Conservation (phyloP, 139 green algal species). For the Closterium sp. region DNA sequence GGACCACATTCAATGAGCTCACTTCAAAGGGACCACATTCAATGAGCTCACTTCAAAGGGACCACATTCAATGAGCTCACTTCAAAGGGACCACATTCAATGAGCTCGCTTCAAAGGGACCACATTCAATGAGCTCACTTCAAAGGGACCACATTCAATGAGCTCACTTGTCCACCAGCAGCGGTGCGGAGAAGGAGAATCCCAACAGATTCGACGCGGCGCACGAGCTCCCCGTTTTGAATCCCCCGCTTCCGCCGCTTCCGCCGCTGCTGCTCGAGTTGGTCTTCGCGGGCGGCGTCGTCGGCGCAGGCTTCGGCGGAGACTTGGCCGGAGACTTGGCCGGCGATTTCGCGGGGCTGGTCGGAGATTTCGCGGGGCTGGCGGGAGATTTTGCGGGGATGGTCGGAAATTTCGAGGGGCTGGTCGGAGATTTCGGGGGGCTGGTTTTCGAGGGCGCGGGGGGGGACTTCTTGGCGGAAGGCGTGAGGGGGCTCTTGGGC, state of each 20-base stretch:
- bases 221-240: background rate
- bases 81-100: too few species aligned
- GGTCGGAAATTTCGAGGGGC: background rate
- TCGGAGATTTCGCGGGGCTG: background rate
- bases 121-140: too few species aligned
- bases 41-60: too few species aligned
- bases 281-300: too few species aligned
- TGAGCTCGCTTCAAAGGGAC: too few species aligned
- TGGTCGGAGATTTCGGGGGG: background rate
- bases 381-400: background rate
- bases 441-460: background rate
- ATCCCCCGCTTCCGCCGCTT: background rate
- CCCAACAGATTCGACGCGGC: background rate
- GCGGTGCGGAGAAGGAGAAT: background rate
- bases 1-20: too few species aligned
- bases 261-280: background rate
- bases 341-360: background rate
- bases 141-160: too few species aligned
- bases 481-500: background rate
- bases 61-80: too few species aligned
- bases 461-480: too few species aligned
- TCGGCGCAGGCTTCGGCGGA: too few species aligned
- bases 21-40: too few species aligned
- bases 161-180: background rate
- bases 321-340: too few species aligned